These are phyloP conservation scores for Acanthamoeba divionensis DNA, from an alignment of 208 protist genomes.

Conservation along the genomic window DNA sequence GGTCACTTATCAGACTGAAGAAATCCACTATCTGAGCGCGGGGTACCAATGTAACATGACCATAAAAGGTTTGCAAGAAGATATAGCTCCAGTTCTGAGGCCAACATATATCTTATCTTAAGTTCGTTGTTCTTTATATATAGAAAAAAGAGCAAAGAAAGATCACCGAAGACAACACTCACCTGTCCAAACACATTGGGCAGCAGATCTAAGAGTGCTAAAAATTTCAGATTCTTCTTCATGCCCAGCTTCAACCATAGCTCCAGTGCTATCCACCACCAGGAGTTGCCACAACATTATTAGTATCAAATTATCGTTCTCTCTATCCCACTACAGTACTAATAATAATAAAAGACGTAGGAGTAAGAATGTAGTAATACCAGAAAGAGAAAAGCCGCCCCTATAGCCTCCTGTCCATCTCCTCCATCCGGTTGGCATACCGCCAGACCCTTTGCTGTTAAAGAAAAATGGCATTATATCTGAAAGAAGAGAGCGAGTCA, in stretches of 20 bases:
- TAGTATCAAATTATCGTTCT: too few relatives aligned
- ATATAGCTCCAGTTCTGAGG: conserved; percentile 36
- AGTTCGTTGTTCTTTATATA: background rate
- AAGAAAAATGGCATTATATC: conserved; percentile 23
- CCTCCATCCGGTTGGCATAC: background rate
- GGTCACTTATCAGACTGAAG: background rate
- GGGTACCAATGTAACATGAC: background rate
- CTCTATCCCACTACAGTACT: too few relatives aligned
- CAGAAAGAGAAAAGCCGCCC: background rate
- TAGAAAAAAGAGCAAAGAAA: too few relatives aligned
- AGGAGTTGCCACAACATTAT: too few relatives aligned
- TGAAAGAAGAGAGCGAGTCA: background rate
- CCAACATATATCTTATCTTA: background rate
- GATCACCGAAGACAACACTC: too few relatives aligned
- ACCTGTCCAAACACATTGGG: background rate
- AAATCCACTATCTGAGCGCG: background rate
- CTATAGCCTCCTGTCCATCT: conserved; percentile 1
- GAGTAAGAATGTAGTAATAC: too few relatives aligned
- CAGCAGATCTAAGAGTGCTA: background rate
- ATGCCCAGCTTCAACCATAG: conserved; percentile 13
- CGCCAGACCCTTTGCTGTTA: conserved; percentile 23
- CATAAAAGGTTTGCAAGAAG: conserved; percentile 25
- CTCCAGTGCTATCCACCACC: background rate
- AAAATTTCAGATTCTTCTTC: conserved; percentile 1
- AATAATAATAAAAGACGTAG: too few relatives aligned